Evolutionary conservation across 2,329 filamentous ascomycete genomes (phyloP).

Genomic region (Metarhizium anisopliae): DNA sequence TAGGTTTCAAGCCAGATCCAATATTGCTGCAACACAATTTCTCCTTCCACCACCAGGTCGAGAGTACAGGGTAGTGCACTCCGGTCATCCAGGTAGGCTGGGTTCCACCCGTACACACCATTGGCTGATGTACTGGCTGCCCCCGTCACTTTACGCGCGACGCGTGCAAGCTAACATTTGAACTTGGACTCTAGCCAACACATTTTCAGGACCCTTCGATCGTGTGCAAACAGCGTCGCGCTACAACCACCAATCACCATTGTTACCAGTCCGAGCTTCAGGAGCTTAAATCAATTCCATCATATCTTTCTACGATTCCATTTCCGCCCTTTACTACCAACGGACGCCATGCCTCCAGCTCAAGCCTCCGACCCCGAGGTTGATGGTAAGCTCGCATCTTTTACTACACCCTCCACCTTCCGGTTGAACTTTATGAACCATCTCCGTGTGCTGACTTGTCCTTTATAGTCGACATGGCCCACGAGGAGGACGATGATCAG

Average conservation of each 20-base stretch:
- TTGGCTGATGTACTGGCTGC: not conserved
- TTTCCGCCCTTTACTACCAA: not conserved
- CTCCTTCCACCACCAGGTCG: too few species aligned
- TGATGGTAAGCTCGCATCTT: slow-evolving; percentile 20
- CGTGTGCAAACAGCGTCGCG: not conserved
- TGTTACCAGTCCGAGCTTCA: not conserved
- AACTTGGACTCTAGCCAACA: not conserved
- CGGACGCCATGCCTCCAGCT: slow-evolving; percentile 24
- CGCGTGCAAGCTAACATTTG: slow-evolving; percentile 17
- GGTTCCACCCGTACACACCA: not conserved
- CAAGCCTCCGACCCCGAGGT: slow-evolving; percentile 25
- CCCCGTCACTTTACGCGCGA: slow-evolving; percentile 28
- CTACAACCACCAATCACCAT: not conserved
- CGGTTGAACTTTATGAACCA: not conserved
- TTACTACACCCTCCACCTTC: not conserved
- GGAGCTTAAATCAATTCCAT: not conserved
- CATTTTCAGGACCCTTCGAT: slow-evolving; percentile 13
- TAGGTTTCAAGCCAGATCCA: too few species aligned
- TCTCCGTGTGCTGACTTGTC: slow-evolving; percentile 5
- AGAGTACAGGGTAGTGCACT: too few species aligned
- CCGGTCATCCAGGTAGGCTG: not conserved
- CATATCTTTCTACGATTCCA: not conserved
- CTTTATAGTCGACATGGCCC: slow-evolving; percentile 28
- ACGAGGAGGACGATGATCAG: slow-evolving; percentile 62
- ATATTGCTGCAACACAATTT: too few species aligned